A percentile compares a stretch with the other conserved stretches of the same genome.
These are phyloP conservation scores for Apiospora hydei DNA, from an alignment of 2,329 filamentous ascomycete genomes.

Conservation along the genomic window DNA sequence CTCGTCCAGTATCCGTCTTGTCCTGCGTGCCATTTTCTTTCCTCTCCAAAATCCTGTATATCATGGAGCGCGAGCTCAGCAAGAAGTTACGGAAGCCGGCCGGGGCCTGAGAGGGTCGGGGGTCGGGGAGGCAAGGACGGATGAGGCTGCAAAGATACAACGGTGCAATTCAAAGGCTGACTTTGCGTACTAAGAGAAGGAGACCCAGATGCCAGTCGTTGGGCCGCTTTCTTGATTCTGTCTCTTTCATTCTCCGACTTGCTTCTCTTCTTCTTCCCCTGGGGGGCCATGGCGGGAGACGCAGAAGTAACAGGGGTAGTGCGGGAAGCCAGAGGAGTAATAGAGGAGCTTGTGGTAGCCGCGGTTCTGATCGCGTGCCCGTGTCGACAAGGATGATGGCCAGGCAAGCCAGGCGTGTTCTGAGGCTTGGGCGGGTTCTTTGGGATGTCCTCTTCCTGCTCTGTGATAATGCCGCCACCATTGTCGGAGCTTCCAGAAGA, in stretches of 20 bases:
- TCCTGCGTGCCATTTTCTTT: no score
- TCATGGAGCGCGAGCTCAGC: background rate
- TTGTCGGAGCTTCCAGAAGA: background rate
- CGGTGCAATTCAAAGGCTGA: background rate
- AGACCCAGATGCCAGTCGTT: background rate
- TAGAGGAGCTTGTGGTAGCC: background rate
- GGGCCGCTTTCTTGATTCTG: background rate
- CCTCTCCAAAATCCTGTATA: background rate
- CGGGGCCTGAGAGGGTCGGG: background rate
- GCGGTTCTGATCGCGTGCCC: background rate
- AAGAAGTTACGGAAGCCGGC: background rate
- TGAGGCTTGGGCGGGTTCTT: background rate
- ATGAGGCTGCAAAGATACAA: background rate
- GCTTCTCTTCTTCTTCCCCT: background rate
- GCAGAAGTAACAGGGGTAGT: background rate
- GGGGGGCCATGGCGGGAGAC: background rate
- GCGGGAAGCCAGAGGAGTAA: no score
- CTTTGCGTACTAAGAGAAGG: background rate
- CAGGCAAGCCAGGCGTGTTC: background rate
- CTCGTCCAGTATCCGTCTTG: background rate
- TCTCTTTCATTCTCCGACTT: background rate
- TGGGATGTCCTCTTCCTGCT: background rate
- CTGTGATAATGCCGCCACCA: background rate
- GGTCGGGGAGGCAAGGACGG: background rate
- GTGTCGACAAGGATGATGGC: background rate